Evolutionary conservation across 2,329 filamentous ascomycete species (phyloP).

Genomic region (Chalaropsis thielavioides): DNA sequence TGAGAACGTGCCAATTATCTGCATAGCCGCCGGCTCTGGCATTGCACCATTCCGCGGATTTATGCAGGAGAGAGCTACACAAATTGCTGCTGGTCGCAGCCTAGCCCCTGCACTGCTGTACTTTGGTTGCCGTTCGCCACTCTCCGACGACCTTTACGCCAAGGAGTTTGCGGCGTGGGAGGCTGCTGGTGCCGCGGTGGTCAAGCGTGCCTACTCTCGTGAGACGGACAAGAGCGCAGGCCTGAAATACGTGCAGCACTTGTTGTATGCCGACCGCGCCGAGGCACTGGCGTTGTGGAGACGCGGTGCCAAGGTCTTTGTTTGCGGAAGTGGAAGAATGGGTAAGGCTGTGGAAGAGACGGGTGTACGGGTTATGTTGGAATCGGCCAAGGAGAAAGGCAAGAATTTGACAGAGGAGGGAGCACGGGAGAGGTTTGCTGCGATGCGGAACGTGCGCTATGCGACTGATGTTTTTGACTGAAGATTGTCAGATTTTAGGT

Average conservation of each 20-base stretch:
- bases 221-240: slow-evolving; percentile 31
- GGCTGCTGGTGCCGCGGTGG: slow-evolving; percentile 41
- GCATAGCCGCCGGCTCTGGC: slow-evolving; percentile 39
- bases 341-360: slow-evolving; percentile 34
- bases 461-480: slow-evolving; percentile 48
- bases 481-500: not conserved
- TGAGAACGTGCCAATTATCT: slow-evolving; percentile 36
- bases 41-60: slow-evolving; percentile 51
- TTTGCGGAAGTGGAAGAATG: slow-evolving; percentile 46
- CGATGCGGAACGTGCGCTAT: slow-evolving; percentile 39
- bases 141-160: slow-evolving; percentile 37
- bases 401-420: slow-evolving; percentile 28
- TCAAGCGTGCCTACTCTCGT: slow-evolving; percentile 42
- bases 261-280: slow-evolving; percentile 26
- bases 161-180: slow-evolving; percentile 47
- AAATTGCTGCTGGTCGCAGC: slow-evolving; percentile 34
- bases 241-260: slow-evolving; percentile 35
- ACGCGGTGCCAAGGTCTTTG: slow-evolving; percentile 40
- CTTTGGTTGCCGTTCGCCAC: slow-evolving; percentile 44
- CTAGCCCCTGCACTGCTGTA: slow-evolving; percentile 51
- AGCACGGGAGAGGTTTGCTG: slow-evolving; percentile 35
- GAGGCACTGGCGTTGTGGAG: slow-evolving; percentile 29
- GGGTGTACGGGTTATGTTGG: slow-evolving; percentile 26
- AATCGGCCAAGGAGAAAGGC: slow-evolving; percentile 23
- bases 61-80: slow-evolving; percentile 43